Evolutionary conservation across 2,329 filamentous ascomycete species (phyloP).

Genomic region (Xenoacremonium recifei): DNA sequence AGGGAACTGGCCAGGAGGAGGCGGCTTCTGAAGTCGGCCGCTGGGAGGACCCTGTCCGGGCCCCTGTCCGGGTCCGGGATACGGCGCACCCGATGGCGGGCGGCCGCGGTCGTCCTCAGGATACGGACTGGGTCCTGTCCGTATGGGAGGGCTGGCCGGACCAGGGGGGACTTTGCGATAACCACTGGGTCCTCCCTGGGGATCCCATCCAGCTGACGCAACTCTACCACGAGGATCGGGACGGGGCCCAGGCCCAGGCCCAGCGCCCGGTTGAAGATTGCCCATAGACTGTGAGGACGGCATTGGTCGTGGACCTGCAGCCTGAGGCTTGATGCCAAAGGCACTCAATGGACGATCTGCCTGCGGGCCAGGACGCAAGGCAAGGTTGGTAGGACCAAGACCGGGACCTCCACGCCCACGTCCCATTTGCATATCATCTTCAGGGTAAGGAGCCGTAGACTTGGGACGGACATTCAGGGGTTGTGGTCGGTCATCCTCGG

Average conservation of each 20-base stretch:
- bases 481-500: constrained; percentile 62
- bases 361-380: constrained; percentile 47
- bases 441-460: constrained; percentile 64
- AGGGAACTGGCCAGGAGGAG: constrained; percentile 20
- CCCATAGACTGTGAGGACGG: constrained; percentile 45
- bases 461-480: constrained; percentile 45
- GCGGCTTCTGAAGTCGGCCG: constrained; percentile 29
- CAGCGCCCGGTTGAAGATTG: constrained; percentile 45
- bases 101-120: constrained; percentile 25
- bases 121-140: constrained; percentile 17
- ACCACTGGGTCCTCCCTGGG: constrained; percentile 27
- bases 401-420: too few relatives aligned
- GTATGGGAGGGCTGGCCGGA: constrained; percentile 17
- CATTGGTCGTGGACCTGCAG: constrained; percentile 32
- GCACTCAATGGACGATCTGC: constrained; percentile 51
- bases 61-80: constrained; percentile 20
- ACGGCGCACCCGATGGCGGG: constrained; percentile 19
- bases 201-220: constrained; percentile 44
- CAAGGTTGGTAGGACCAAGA: constrained; percentile 39
- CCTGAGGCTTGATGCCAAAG: constrained; percentile 53
- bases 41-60: constrained; percentile 29
- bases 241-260: constrained; percentile 6
- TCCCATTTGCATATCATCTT: constrained; percentile 55
- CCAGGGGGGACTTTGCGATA: constrained; percentile 8
- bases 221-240: constrained; percentile 42